Base-by-base conservation (phyloP, 2,329 filamentous ascomycete species). In the Colletotrichum plurivorum region DNA sequence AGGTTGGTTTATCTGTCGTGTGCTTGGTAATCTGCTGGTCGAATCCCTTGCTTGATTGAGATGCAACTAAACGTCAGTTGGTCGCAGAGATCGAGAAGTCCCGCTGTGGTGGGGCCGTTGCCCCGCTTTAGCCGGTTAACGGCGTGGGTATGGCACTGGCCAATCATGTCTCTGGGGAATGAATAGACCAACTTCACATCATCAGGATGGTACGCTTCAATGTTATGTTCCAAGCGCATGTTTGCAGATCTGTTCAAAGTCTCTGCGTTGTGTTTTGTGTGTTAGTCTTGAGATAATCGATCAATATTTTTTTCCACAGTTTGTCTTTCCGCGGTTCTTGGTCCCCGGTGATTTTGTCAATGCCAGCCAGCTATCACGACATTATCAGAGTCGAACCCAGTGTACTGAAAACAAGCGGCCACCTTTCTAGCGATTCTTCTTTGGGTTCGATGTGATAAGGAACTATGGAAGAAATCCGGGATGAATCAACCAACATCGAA, bases 21-120 rank as follows among this genome's bases (percentile, higher is more conserved):
- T 54, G 66, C 61, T 69, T 69, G 66, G 66, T 69, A 69, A 69
- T 69, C 61, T 39, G 25, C 61, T 39, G 25, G n/a, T 16, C 27
- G 49, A 25, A 20, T 41, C 36, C 46, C 16, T 39, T 52, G 39
- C 16, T 39, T 18, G 53, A 41, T 46, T 53, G 52, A 51, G 58
- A 31, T 18, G 13, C 48, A n/a, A 10, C 6, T 46, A 45, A 51
- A 58, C 65, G 53, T 65, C 46, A 65, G 27, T 46, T 49, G 46
- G 27, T 18, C 41, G 54, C 60, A 52, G 39, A 25, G 10, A 20
- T 41, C 27, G 16, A 27, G 45, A 59, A 48, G 31, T 20, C 53
- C 52, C 52, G 27, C 64, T 41, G 25, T 43, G 48, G 43, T 65
- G 49, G 43, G 53, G n/a, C 61, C 22, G 5, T 31, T n/a, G 49